phyloP scores from a whole-genome alignment of 768 basidiomycete genomes.

The Tricholoma flavovirens region DNA sequence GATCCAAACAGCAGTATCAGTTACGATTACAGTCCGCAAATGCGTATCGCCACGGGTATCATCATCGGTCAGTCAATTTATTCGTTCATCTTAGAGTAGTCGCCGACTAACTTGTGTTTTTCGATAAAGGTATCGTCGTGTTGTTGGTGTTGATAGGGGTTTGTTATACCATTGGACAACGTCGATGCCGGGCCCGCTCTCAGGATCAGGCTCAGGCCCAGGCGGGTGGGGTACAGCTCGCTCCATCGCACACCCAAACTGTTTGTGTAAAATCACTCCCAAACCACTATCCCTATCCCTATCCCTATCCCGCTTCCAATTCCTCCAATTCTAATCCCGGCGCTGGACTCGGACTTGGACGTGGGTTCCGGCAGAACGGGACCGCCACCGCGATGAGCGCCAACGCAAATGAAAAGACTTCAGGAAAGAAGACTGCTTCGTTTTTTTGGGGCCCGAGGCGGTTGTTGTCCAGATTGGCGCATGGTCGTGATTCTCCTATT shows the following conservation, averaged over 20 bases:
- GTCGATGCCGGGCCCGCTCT: neutral
- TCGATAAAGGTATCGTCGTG: no score
- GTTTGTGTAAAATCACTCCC: neutral
- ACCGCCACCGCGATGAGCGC: neutral
- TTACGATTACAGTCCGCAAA: no score
- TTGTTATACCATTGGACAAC: neutral
- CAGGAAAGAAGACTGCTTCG: neutral
- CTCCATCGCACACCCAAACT: neutral
- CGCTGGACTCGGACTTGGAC: neutral
- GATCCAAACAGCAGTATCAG: no score
- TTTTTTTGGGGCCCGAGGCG: no score
- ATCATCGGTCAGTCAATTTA: no score
- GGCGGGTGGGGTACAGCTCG: neutral
- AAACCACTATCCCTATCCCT: no score
- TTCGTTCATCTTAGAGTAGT: no score
- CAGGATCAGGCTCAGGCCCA: neutral
- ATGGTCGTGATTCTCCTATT: neutral
- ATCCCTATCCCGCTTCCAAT: no score
- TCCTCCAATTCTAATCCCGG: no score
- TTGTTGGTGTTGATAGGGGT: no score
- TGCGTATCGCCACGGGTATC: no score
- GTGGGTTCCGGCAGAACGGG: neutral
- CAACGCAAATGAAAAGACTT: neutral
- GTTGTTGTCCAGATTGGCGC: neutral
- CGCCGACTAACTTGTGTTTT: no score